Conservation (phyloP, 2,329 filamentous ascomycete species). For the Fusarium nygamai region DNA sequence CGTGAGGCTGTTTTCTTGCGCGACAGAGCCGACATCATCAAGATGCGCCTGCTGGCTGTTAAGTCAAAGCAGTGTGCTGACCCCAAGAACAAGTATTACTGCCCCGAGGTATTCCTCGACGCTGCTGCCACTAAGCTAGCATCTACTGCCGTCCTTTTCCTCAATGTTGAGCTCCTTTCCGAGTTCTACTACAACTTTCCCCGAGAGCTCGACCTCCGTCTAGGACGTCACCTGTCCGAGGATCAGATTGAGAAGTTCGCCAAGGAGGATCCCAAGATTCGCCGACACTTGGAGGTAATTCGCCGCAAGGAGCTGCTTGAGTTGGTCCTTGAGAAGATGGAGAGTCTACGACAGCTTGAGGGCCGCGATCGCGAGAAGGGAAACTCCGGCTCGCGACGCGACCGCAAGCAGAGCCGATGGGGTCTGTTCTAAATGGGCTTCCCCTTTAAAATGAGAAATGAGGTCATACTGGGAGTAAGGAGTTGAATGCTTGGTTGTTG, state of each 20-base stretch:
- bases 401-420: conserved; percentile 58
- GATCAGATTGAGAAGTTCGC: conserved; percentile 90
- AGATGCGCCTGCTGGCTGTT: conserved; percentile 86
- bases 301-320: conserved; percentile 91
- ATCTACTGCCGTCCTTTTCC: conserved; percentile 92
- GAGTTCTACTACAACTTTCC: conserved; percentile 99
- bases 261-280: conserved; percentile 90
- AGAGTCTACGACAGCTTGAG: conserved; percentile 86
- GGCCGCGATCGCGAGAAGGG: conserved; percentile 70
- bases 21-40: conserved; percentile 88
- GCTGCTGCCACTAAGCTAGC: conserved; percentile 95
- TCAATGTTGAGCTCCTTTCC: conserved; percentile 94
- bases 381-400: conserved; percentile 34
- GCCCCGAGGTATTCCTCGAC: conserved; percentile 97
- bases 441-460: conserved; percentile 38
- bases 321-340: conserved; percentile 94
- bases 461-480: conserved; percentile 43
- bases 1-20: conserved; percentile 94
- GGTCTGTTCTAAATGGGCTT: conserved; percentile 56
- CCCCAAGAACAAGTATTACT: conserved; percentile 93
- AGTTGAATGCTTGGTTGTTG: conserved; percentile 41
- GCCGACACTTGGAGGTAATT: conserved; percentile 90
- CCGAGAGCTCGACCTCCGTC: conserved; percentile 85
- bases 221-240: conserved; percentile 81
- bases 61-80: conserved; percentile 89